Evolutionary conservation across 805 yeast species (phyloP), one percentile per base, ranked within the genome.

Genomic region (Candida alai): DNA sequence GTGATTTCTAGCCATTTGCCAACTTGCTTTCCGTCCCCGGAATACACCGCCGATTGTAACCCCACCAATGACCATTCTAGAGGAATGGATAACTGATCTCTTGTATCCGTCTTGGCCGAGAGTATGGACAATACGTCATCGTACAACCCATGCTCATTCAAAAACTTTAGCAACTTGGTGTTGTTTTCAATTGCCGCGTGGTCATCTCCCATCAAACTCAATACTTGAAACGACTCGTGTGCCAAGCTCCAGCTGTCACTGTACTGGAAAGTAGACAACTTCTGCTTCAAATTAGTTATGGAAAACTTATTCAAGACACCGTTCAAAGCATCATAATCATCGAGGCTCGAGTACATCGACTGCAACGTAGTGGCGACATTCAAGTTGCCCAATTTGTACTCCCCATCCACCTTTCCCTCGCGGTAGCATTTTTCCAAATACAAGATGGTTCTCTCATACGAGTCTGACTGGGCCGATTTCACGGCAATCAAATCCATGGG

Each of bases 201-300:
- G 11, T 9, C 17, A 49, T 51, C 59, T 47, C 52, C 71, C 34
- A 28, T 36, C 5, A 60, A 51, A 14, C 84, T 76, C 28, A 83
- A 57, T 0, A 81, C 84, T 29, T 79, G 80, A 45, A 86, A 80
- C 23, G 96, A 86, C 41, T 85, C 88, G 42, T 86, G 84, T 0
- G 96, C 95, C 47, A 86, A 72, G 25, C 78, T 70, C 95, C 96
- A 88, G 47, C 82, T 82, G 25, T 84, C 87, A 31, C 85, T 80
- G 45, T 84, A 88, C 45, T 87, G 93, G 34, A 90, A 78, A 38
- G 86, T 86, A 5, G 79, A 66, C 17, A 89, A 71, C 51, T 86
- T 84, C 40, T 88, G 89, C n/a, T 76, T 73, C 28, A 87, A 60
- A 43, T 78, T 76, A 25, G 77, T 74, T 0, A 82, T 73, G 0